These are phyloP conservation scores for Apostasia ramifera DNA, from an alignment of 106 monocot genomes.

Conservation along the genomic window DNA sequence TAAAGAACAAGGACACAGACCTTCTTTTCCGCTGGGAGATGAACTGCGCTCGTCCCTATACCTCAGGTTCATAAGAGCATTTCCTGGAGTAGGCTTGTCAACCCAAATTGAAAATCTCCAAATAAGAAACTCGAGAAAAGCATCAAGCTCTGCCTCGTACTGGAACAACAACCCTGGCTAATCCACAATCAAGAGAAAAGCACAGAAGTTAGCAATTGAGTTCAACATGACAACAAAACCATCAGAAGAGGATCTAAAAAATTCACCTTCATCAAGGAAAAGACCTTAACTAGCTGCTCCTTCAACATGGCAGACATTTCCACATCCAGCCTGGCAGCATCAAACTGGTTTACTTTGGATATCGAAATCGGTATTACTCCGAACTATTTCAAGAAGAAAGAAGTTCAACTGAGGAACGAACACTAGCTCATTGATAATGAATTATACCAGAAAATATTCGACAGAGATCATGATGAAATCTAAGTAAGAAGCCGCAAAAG, in stretches of 20 bases:
- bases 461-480: not conserved
- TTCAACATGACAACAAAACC: slow-evolving; percentile 1
- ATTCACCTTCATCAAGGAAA: slow-evolving; percentile 89
- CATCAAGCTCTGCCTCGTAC: slow-evolving; percentile 93
- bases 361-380: slow-evolving; percentile 45
- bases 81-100: slow-evolving; percentile 96
- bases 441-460: not conserved
- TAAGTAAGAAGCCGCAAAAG: too few species aligned
- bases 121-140: slow-evolving; percentile 98
- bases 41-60: slow-evolving; percentile 80
- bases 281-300: slow-evolving; percentile 93
- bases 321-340: slow-evolving; percentile 91
- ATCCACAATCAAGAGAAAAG: slow-evolving; percentile 37
- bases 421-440: not conserved
- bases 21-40: slow-evolving; percentile 44
- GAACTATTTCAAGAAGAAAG: not conserved
- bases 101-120: slow-evolving; percentile 99
- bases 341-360: slow-evolving; percentile 97
- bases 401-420: too few species aligned
- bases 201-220: not conserved
- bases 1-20: slow-evolving; percentile 16
- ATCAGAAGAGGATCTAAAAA: slow-evolving; percentile 3
- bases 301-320: slow-evolving; percentile 99
- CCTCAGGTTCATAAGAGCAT: slow-evolving; percentile 96
- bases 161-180: slow-evolving; percentile 99